These are phyloP conservation scores for Leccinum boreale DNA, from an alignment of 768 basidiomycete species.

Conservation along the genomic window DNA sequence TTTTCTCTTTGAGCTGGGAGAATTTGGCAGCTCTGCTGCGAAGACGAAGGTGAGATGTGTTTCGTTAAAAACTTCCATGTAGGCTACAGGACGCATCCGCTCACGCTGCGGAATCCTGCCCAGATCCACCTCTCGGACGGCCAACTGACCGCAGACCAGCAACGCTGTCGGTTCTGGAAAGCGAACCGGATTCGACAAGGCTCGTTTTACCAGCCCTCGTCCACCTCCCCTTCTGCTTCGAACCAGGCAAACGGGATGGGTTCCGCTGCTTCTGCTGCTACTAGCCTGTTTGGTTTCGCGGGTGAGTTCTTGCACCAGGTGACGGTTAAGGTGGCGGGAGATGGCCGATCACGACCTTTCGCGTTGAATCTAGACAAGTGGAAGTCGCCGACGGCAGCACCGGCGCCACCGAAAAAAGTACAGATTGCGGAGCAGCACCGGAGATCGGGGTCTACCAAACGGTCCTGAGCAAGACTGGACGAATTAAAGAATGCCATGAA, in stretches of 20 bases:
- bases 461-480: not conserved
- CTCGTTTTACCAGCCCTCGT: constrained; percentile 28
- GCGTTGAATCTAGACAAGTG: constrained; percentile 20
- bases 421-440: constrained; percentile 14
- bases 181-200: constrained; percentile 27
- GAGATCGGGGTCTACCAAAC: constrained; percentile 5
- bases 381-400: constrained; percentile 17
- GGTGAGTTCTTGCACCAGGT: constrained; percentile 12
- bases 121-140: constrained; percentile 27
- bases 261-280: constrained; percentile 1
- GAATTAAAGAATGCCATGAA: not conserved
- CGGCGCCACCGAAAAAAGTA: constrained; percentile 13
- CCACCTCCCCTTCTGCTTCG: constrained; percentile 3
- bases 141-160: constrained; percentile 18
- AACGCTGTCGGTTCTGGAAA: constrained; percentile 31
- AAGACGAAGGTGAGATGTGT: constrained; percentile 27
- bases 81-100: not conserved
- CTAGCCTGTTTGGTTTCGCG: constrained; percentile 17
- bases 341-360: not conserved
- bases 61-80: not conserved
- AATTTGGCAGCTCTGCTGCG: constrained; percentile 23
- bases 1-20: constrained; percentile 24
- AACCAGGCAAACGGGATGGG: constrained; percentile 11
- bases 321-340: not conserved
- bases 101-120: not conserved